These are phyloP conservation scores for Salvia rosmarinus DNA, from an alignment of 257 asterid genomes.

Conservation along the genomic window DNA sequence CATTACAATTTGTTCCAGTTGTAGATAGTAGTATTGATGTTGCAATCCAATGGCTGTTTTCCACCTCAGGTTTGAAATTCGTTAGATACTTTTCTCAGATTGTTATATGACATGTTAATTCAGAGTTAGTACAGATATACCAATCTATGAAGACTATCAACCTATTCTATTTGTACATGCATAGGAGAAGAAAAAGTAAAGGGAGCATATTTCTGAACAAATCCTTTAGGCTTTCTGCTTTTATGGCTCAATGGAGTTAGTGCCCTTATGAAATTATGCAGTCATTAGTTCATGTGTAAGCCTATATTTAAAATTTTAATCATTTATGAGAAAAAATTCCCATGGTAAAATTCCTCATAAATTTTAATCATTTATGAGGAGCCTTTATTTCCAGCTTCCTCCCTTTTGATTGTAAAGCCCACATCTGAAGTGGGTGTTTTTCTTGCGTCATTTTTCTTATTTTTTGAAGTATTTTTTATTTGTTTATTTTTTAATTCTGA, in stretches of 20 bases:
- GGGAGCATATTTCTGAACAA: slow-evolving; percentile 14
- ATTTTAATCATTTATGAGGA: slow-evolving; percentile 44
- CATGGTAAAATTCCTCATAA: too few relatives aligned
- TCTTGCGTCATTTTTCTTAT: slow-evolving; percentile 16
- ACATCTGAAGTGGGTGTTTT: slow-evolving; percentile 56
- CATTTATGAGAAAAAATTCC: neutral
- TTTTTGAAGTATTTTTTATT: neutral
- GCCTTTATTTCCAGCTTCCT: slow-evolving; percentile 86
- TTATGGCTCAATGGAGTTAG: slow-evolving; percentile 16
- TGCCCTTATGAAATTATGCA: neutral
- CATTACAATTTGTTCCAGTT: slow-evolving; percentile 24
- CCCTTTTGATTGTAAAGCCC: slow-evolving; percentile 61
- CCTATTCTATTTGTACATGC: slow-evolving; percentile 17
- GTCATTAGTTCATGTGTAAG: neutral
- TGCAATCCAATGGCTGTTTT: slow-evolving; percentile 1
- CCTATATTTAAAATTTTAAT: neutral
- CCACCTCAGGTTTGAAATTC: neutral
- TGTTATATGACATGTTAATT: neutral
- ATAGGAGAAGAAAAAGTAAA: slow-evolving; percentile 3
- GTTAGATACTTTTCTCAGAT: slow-evolving; percentile 1
- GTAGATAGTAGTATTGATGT: slow-evolving; percentile 6
- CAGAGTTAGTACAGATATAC: neutral
- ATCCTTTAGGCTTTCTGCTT: neutral
- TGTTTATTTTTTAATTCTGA: neutral
- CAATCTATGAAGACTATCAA: slow-evolving; percentile 6